A percentile compares a stretch with the other conserved stretches of the same genome.
Evolutionary conservation across 768 basidiomycete genomes (phyloP).

Genomic region (Dentipellis fragilis): DNA sequence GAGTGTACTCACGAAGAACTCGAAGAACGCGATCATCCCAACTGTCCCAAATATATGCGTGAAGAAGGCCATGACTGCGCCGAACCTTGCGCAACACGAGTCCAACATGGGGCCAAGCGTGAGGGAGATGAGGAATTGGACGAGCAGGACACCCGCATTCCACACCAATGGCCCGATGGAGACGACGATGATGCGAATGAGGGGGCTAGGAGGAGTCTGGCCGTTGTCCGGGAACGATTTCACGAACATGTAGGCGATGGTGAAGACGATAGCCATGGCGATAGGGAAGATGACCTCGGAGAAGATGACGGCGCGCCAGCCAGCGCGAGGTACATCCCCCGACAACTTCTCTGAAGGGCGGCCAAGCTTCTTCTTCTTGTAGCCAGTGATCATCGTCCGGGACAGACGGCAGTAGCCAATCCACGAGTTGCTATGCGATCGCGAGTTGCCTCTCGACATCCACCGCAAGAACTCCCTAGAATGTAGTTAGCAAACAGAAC

Average conservation of each 20-base stretch:
- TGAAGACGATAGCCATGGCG: conserved; percentile 76
- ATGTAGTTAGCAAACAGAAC: not conserved
- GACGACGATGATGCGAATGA: conserved; percentile 90
- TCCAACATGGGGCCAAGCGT: conserved; percentile 90
- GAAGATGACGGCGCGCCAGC: conserved; percentile 83
- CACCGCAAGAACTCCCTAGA: conserved; percentile 90
- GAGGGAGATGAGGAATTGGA: conserved; percentile 83
- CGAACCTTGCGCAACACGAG: conserved; percentile 78
- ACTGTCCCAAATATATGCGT: conserved; percentile 76
- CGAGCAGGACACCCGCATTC: conserved; percentile 81
- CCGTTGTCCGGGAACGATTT: conserved; percentile 75
- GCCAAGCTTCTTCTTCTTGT: conserved; percentile 96
- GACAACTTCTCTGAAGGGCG: conserved; percentile 97
- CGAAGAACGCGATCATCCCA: conserved; percentile 91
- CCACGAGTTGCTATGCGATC: conserved; percentile 97
- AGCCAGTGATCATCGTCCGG: conserved; percentile 99
- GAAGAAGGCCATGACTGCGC: conserved; percentile 83
- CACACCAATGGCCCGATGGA: conserved; percentile 91
- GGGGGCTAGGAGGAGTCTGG: conserved; percentile 62
- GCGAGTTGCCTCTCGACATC: conserved; percentile 98
- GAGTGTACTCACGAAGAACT: conserved; percentile 68
- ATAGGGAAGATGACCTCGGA: conserved; percentile 83
- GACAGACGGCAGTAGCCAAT: conserved; percentile 97
- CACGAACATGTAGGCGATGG: conserved; percentile 87
- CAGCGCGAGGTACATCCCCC: conserved; percentile 87